A percentile compares a stretch with the other conserved stretches of the same genome.
Conservation (phyloP, 495 filamentous ascomycete species). For the Penicillium macrosclerotiorum region DNA sequence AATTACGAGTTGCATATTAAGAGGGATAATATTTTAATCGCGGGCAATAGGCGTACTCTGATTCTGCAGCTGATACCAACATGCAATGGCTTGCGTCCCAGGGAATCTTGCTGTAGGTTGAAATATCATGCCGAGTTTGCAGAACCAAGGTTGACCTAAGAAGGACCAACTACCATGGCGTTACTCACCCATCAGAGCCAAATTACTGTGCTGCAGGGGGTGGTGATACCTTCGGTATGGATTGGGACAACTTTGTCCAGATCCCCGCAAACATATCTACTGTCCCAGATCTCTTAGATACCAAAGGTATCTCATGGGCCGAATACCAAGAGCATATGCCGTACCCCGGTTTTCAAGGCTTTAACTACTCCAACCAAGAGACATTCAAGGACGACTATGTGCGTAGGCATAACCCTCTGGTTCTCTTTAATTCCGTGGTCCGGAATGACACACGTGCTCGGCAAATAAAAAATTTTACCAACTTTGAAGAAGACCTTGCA, state of each 20-base stretch:
- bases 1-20: no score
- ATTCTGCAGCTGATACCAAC: constrained; percentile 48
- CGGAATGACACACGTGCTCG: constrained; percentile 49
- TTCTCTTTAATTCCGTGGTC: constrained; percentile 58
- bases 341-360: constrained; percentile 63
- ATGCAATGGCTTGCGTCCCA: constrained; percentile 55
- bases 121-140: background rate
- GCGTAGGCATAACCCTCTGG: constrained; percentile 70
- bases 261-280: constrained; percentile 63
- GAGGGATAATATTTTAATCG: background rate
- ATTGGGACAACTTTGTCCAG: constrained; percentile 59
- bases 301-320: constrained; percentile 64
- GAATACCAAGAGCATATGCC: constrained; percentile 69
- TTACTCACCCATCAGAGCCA: constrained; percentile 67
- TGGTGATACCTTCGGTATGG: constrained; percentile 68
- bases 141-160: background rate
- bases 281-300: constrained; percentile 66
- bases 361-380: constrained; percentile 50
- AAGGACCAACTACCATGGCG: constrained; percentile 56
- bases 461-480: constrained; percentile 65
- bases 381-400: constrained; percentile 61
- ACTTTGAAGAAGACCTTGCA: constrained; percentile 11
- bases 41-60: constrained; percentile 58
- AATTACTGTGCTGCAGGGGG: constrained; percentile 65
- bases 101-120: constrained; percentile 53